Evolutionary conservation across 257 asterid species (phyloP), one percentile per base, ranked within the genome.

Genomic region (Lithospermum erythrorhizon): DNA sequence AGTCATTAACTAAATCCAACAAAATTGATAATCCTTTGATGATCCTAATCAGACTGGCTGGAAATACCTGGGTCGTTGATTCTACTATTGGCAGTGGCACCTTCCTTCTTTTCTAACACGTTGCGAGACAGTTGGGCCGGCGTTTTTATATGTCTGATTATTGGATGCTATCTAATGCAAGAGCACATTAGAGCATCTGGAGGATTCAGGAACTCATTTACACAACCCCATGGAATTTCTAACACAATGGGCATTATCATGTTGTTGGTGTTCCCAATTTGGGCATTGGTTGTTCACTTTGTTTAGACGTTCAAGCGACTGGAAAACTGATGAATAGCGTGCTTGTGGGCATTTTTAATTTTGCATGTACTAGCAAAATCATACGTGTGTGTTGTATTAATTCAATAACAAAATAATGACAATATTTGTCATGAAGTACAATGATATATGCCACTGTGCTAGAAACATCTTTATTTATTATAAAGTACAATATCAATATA

Each of bases 131-230:
- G 57, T 14, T 53, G 57, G 57, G 57, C 6, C 0, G 57, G 57
- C 20, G 23, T 53, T 2, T n/a, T 19, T 0, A 20, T 53, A 18
- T n/a, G 22, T 18, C 57, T 53, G 8, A n/a, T 53, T 6, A 7
- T 53, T 11, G 57, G 57, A 10, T 53, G 22, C 15, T 53, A 53
- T n/a, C 23, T 53, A 22, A 20, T 53, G 57, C 57, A 53, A 53
- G 57, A 53, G 23, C 57, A 53, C 57, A 53, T 53, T 14, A 27
- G 57, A 53, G 57, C 57, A 5, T 4, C 23, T 20, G 57, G 57
- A 3, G 57, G 57, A 20, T 53, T 53, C 57, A 1, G 9, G 5
- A 53, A 53, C 23, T 53, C 57, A 20, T 53, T 53, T 53, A 53
- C 57, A 9, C 57, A 53, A 53, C 21, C 25, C 17, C 27, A 53